Evolutionary conservation across 305 asterid species (phyloP), one percentile per base, ranked within the genome.

Genomic region (Plantago coronopus): DNA sequence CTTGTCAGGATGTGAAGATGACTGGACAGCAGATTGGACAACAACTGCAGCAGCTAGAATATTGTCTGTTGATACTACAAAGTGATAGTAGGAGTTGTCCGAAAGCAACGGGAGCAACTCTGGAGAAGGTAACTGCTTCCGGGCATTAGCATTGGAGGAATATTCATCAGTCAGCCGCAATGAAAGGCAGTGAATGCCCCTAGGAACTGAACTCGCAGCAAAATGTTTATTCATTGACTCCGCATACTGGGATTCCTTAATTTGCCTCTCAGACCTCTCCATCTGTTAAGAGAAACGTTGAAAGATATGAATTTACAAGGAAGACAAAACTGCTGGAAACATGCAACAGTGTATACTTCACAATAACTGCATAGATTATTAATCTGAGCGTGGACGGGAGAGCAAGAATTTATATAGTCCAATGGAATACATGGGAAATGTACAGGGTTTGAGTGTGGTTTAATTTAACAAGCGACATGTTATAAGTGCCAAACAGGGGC

Each of bases 111-210:
- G 99, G 61, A 93, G 99, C 27, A 89, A 75, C 74, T 93, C 99
- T 45, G 99, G 99, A 56, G 97, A 89, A 48, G 99, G 99, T 77
- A 93, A 77, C 82, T 89, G 99, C 78, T 72, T 87, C 64, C 99
- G 99, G 44, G 99, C 99, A 71, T 87, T 85, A 66, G 99, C 99
- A 75, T 93, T 93, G 25, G 99, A 89, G 69, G 99, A 93, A 72
- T 93, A 93, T 76, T 93, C 99, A 67, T 93, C 97, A 16, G 99
- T 87, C 72, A 93, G 77, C 70, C 95, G 81, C 78, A 93, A 66
- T 0, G 97, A 72, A 61, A 93, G 95, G 74, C 99, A 93, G 65
- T 93, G 96, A 76, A 93, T 82, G 73, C 94, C 89, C 76, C 84
- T 89, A 5, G 99, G 97, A 73, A 93, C 69, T 54, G 97, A 79